Conservation (phyloP, 2,329 filamentous ascomycete species). For the Monosporascus sp. region DNA sequence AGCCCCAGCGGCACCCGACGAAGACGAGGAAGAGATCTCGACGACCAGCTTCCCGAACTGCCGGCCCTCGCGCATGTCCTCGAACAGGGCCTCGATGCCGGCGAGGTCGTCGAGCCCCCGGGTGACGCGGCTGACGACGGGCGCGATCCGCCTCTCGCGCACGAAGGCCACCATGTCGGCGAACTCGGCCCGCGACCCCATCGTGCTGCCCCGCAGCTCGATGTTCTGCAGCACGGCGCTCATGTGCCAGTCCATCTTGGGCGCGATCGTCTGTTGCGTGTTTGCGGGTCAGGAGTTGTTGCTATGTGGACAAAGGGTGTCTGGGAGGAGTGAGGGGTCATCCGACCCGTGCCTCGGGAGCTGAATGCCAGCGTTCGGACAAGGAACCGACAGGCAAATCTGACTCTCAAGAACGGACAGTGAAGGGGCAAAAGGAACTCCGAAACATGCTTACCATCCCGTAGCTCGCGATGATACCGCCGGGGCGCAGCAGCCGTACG, state of each 20-base stretch:
- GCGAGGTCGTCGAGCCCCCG: constrained; percentile 69
- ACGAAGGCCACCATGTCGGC: constrained; percentile 87
- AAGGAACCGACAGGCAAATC: too few relatives aligned
- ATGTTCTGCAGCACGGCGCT: constrained; percentile 79
- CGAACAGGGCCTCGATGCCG: constrained; percentile 78
- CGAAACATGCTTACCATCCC: constrained; percentile 56
- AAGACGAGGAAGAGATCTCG: constrained; percentile 42
- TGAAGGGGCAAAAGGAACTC: too few relatives aligned
- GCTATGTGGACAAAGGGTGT: too few relatives aligned
- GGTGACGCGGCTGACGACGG: constrained; percentile 70
- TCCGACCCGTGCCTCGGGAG: too few relatives aligned
- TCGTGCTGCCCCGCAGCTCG: constrained; percentile 79
- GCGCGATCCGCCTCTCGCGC: constrained; percentile 62
- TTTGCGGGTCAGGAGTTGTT: too few relatives aligned
- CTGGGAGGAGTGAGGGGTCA: too few relatives aligned
- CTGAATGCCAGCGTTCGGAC: too few relatives aligned
- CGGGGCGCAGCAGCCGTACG: constrained; percentile 66
- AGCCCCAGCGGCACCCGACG: constrained; percentile 14
- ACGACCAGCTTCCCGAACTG: constrained; percentile 95
- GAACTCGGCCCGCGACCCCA: constrained; percentile 89
- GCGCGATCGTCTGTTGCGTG: constrained; percentile 52
- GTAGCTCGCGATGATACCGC: constrained; percentile 80
- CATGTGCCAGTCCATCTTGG: constrained; percentile 86
- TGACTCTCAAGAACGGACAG: too few relatives aligned
- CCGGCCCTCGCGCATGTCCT: constrained; percentile 76